phyloP scores from a whole-genome alignment of 352 stramenopile species.

The Phytophthora cajani region DNA sequence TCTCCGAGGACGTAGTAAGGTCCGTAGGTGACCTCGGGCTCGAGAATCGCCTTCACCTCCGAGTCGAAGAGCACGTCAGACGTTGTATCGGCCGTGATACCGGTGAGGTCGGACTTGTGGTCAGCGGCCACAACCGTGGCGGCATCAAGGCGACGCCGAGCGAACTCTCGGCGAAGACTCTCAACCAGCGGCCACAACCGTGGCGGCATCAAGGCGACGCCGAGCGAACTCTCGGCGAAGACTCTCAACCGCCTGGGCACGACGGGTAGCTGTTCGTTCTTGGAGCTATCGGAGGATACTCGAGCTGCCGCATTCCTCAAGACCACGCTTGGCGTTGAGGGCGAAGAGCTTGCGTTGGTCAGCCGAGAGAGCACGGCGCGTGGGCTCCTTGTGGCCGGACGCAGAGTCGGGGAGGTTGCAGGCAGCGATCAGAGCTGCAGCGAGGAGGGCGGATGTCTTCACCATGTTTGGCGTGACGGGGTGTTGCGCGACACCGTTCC shows the following conservation, averaged over 20 bases:
- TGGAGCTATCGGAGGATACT: neutral
- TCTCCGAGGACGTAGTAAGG: constrained; percentile 36
- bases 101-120: constrained; percentile 20
- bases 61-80: constrained; percentile 19
- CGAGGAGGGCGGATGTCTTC: too few relatives aligned
- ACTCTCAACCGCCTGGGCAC: neutral
- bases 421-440: neutral
- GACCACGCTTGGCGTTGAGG: neutral
- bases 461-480: too few relatives aligned
- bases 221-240: neutral
- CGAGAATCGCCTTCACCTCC: constrained; percentile 10
- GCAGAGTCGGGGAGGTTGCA: neutral
- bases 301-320: neutral
- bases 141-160: neutral
- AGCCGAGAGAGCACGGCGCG: neutral
- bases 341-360: constrained; percentile 3
- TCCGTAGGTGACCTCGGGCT: constrained; percentile 35
- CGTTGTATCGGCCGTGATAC: constrained; percentile 10
- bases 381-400: neutral
- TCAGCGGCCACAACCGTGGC: constrained; percentile 1
- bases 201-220: neutral
- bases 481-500: neutral
- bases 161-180: neutral
- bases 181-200: neutral
- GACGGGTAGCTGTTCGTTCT: neutral